phyloP scores from a whole-genome alignment of 2,329 filamentous ascomycete species.

The Phialophora chinensis region DNA sequence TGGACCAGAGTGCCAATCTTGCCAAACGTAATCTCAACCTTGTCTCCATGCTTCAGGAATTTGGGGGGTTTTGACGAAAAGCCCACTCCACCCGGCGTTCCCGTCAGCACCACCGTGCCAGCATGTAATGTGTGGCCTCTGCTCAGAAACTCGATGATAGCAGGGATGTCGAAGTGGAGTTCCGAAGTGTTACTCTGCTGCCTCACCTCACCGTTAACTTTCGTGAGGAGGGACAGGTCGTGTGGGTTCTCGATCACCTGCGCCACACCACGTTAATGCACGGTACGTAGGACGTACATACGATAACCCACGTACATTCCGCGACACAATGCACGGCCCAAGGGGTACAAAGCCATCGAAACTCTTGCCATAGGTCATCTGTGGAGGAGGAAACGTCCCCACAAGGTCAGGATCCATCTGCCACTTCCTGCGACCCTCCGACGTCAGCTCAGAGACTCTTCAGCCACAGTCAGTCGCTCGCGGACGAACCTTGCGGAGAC shows the following conservation, averaged over 20 bases:
- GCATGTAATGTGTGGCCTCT: slow-evolving; percentile 5
- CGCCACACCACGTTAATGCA: background rate
- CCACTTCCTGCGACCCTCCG: slow-evolving; percentile 8
- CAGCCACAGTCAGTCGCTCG: background rate
- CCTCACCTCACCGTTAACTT: slow-evolving; percentile 14
- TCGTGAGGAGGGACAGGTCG: slow-evolving; percentile 6
- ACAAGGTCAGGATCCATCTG: slow-evolving; percentile 12
- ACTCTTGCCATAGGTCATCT: slow-evolving; percentile 45
- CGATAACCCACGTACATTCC: background rate
- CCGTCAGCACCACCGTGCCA: slow-evolving; percentile 6
- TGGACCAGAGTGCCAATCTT: slow-evolving; percentile 7
- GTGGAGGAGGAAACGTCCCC: slow-evolving; percentile 15
- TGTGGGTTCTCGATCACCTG: slow-evolving; percentile 11
- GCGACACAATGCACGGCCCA: slow-evolving; percentile 45
- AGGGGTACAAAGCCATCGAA: slow-evolving; percentile 47
- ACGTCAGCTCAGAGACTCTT: background rate
- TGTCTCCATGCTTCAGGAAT: slow-evolving; percentile 6
- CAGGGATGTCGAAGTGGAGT: slow-evolving; percentile 14
- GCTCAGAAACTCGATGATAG: slow-evolving; percentile 12
- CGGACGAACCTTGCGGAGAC: slow-evolving; percentile 38
- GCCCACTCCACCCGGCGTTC: slow-evolving; percentile 8
- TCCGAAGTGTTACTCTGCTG: slow-evolving; percentile 12
- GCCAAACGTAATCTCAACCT: slow-evolving; percentile 12
- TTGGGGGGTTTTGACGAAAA: slow-evolving; percentile 7
- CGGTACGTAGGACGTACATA: background rate